Base-by-base conservation (phyloP, 2,329 filamentous ascomycete species). In the Fusarium oxysporum region DNA sequence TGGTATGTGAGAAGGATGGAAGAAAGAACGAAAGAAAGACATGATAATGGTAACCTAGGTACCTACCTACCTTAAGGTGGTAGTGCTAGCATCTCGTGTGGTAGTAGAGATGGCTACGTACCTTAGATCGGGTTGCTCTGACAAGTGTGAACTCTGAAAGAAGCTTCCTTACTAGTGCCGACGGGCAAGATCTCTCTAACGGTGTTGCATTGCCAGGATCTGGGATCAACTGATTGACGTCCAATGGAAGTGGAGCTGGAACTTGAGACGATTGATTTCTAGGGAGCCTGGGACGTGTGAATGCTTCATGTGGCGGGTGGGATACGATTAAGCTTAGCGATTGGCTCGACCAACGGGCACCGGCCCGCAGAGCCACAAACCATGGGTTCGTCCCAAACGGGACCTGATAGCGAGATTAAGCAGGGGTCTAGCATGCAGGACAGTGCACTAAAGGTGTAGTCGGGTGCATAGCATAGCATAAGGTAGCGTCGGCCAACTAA, bases 341-440 rank as follows among this genome's bases (percentile, higher is more conserved):
- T 72, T 30, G 41, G 67, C 70, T 65, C 60, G 38, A 51, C 47
- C 23, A 32, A 47, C 41, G 63, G 55, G 37, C 37, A 28, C 51
- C 75, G 75, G 75, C 61, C 72, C 75, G 75, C 38, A 48, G 33
- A 61, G 47, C 55, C 62, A 58, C 44, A 54, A 56, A 57, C 55
- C 57, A 66, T 53, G 56, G 45, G 41, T 59, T 63, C 48, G 30
- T 51, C 61, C 54, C 43, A 58, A 69, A 61, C 54, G 30, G 43
- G 50, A 58, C 41, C 51, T 40, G 53, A 59, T 69, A 70, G 66
- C 63, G 74, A 77, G 59, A 77, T 76, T 76, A 64, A 56, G 51
- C 72, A 68, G 72, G 70, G 73, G 74, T 68, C 55, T 19, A 37
- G 30, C 32, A 48, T 47, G 30, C 50, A 28, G 33, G 50, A 38